Conservation (phyloP, 257 asterid genomes). For the Anisodus acutangulus region DNA sequence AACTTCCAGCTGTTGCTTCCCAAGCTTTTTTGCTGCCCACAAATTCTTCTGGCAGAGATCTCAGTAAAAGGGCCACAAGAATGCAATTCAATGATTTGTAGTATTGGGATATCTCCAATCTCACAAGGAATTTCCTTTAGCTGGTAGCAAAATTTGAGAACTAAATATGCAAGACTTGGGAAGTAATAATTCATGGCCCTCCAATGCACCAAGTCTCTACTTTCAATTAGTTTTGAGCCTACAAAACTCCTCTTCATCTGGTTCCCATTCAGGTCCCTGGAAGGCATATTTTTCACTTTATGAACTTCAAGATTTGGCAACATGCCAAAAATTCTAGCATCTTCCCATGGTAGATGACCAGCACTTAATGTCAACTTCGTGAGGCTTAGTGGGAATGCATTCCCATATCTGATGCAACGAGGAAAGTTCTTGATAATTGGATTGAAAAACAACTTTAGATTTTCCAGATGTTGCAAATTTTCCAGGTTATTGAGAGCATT, state of each 20-base stretch:
- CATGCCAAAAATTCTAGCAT: slow-evolving; percentile 30
- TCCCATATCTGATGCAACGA: slow-evolving; percentile 18
- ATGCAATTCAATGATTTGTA: slow-evolving; percentile 34
- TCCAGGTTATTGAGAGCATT: slow-evolving; percentile 29
- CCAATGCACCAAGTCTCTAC: slow-evolving; percentile 29
- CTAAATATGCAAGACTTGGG: slow-evolving; percentile 32
- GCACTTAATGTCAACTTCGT: slow-evolving; percentile 32
- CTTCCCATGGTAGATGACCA: slow-evolving; percentile 37
- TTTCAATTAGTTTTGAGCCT: slow-evolving; percentile 30
- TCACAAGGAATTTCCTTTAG: slow-evolving; percentile 38
- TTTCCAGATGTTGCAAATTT: not conserved
- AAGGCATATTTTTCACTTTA: slow-evolving; percentile 34
- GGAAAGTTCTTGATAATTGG: not conserved
- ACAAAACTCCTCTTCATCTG: slow-evolving; percentile 29
- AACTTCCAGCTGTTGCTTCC: slow-evolving; percentile 38
- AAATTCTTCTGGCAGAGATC: slow-evolving; percentile 38
- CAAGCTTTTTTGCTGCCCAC: slow-evolving; percentile 35
- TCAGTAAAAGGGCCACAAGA: slow-evolving; percentile 34
- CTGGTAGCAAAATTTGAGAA: slow-evolving; percentile 32
- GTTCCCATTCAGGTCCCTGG: slow-evolving; percentile 32
- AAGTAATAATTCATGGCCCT: slow-evolving; percentile 24
- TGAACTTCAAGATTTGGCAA: slow-evolving; percentile 32
- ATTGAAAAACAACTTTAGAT: slow-evolving; percentile 19
- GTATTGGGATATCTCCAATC: slow-evolving; percentile 38
- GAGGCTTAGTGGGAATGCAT: slow-evolving; percentile 35